Conservation (phyloP, 805 yeast species). For the Candida pini region DNA sequence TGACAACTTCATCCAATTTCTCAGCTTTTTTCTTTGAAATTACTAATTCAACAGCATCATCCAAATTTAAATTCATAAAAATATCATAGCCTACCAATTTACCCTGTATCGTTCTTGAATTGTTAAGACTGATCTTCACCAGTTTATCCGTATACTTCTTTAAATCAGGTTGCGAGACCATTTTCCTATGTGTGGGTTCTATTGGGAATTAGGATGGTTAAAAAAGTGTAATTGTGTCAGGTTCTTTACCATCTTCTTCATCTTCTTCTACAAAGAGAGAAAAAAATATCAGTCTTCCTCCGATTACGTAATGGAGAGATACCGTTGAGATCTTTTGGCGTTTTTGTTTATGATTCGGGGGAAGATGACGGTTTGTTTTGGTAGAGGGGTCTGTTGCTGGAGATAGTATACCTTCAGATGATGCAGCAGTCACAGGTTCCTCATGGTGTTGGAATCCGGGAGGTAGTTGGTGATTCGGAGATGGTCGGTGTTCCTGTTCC, state of each 20-base stretch:
- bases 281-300: too few relatives aligned
- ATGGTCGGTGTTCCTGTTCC: too few relatives aligned
- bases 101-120: conserved; percentile 75
- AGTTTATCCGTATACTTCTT: conserved; percentile 72
- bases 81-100: conserved; percentile 80
- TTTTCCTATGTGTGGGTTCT: conserved; percentile 2
- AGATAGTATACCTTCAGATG: too few relatives aligned
- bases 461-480: too few relatives aligned
- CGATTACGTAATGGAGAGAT: too few relatives aligned
- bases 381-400: too few relatives aligned
- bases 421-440: too few relatives aligned
- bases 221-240: background rate
- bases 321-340: too few relatives aligned
- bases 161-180: conserved; percentile 32
- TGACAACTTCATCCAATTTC: conserved; percentile 12
- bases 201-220: background rate
- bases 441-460: too few relatives aligned
- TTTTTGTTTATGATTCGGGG: too few relatives aligned
- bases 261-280: background rate
- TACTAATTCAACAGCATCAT: conserved; percentile 19
- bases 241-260: background rate
- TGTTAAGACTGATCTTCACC: conserved; percentile 69
- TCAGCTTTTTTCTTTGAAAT: background rate
- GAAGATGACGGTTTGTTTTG: too few relatives aligned
- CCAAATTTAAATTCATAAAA: conserved; percentile 31